Evolutionary conservation across 2,329 filamentous ascomycete genomes (phyloP).

Genomic region (Chrysoporthe deuterocubensis): DNA sequence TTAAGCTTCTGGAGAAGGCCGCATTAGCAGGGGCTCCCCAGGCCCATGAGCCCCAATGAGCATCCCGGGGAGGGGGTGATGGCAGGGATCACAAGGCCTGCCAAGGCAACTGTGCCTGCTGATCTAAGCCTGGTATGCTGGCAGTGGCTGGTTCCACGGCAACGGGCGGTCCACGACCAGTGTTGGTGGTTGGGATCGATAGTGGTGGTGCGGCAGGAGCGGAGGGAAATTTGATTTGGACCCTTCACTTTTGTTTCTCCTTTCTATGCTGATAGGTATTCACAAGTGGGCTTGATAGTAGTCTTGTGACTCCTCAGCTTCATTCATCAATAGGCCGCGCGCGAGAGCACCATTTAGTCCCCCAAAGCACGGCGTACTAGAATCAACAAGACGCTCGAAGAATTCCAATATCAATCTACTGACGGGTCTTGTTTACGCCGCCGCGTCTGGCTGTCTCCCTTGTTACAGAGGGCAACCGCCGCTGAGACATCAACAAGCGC

Average conservation of each 20-base stretch:
- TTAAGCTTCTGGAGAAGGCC: background rate
- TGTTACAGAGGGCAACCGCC: background rate
- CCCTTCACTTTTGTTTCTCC: background rate
- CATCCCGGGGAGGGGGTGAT: background rate
- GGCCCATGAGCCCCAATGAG: background rate
- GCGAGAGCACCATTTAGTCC: too few species aligned
- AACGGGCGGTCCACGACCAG: conserved; percentile 8
- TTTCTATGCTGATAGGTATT: background rate
- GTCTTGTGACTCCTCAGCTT: background rate
- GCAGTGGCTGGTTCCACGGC: conserved; percentile 18
- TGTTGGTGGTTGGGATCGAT: background rate
- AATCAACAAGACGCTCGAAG: background rate
- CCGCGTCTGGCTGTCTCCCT: background rate
- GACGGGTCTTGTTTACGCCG: background rate
- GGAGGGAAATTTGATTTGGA: background rate
- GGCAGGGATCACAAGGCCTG: conserved; percentile 13
- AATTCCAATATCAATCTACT: background rate
- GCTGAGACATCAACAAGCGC: background rate
- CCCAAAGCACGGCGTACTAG: too few species aligned
- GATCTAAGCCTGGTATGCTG: background rate
- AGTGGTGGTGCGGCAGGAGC: background rate
- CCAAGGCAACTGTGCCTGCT: conserved; percentile 8
- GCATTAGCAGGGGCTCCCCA: background rate
- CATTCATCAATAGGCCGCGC: background rate
- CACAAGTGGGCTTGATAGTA: background rate